These are phyloP conservation scores for Lantana camara DNA, from an alignment of 257 asterid species.

Conservation along the genomic window DNA sequence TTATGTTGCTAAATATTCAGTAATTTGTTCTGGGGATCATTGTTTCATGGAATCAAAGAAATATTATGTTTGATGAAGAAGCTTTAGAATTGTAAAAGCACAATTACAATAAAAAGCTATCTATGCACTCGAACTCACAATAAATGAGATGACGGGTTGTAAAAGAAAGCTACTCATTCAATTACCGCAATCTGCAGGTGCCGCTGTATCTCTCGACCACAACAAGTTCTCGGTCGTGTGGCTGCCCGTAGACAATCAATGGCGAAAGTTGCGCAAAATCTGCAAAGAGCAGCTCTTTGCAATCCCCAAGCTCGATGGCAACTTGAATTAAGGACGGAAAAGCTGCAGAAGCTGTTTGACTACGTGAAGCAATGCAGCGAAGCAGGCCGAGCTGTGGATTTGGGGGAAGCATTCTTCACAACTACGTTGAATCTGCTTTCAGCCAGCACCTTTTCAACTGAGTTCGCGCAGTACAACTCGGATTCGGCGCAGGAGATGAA, in stretches of 20 bases:
- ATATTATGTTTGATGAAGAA: too few species aligned
- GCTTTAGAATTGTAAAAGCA: too few species aligned
- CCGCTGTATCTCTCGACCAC: conserved; percentile 4
- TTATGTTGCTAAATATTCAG: too few species aligned
- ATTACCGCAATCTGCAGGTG: too few species aligned
- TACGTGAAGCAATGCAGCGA: conserved; percentile 31
- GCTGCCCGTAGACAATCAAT: conserved; percentile 25
- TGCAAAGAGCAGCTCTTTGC: conserved; percentile 37
- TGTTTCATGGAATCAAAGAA: too few species aligned
- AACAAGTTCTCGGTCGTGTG: conserved; percentile 27
- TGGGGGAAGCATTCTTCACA: conserved; percentile 34
- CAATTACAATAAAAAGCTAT: too few species aligned
- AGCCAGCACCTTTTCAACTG: conserved; percentile 48
- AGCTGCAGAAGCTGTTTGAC: conserved; percentile 31
- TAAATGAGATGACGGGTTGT: too few species aligned
- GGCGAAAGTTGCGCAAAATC: conserved; percentile 36
- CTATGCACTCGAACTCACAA: too few species aligned
- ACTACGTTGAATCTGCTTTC: conserved; percentile 44
- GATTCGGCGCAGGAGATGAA: conserved; percentile 47
- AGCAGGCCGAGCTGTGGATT: conserved; percentile 32
- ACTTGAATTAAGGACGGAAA: conserved; percentile 27
- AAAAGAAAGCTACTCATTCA: too few species aligned
- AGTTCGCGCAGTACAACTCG: conserved; percentile 38
- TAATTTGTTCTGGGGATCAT: too few species aligned
- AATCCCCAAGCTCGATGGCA: conserved; percentile 21